Percentiles rank a stretch among this genome's conserved stretches.
Evolutionary conservation across 1,284 basidiomycete genomes (phyloP).

Genomic region (Naganishia liquefaciens): DNA sequence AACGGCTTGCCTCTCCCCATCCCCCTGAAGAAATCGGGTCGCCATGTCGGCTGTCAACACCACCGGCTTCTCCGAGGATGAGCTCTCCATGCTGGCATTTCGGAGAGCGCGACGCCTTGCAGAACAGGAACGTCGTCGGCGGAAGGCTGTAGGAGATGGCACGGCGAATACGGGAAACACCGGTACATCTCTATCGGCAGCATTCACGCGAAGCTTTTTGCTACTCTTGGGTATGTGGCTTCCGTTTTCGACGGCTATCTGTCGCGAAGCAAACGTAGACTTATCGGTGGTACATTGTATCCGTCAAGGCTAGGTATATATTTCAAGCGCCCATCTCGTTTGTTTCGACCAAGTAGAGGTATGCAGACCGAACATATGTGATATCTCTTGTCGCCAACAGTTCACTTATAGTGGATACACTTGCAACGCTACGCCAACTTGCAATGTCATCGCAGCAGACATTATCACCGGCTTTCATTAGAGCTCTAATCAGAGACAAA

Average conservation of each 20-base stretch:
- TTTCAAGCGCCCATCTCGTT: conserved; percentile 51
- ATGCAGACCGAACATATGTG: conserved; percentile 3
- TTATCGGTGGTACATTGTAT: not conserved
- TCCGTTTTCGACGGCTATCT: no score
- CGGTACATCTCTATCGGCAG: conserved; percentile 44
- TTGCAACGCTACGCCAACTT: conserved; percentile 49
- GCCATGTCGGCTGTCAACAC: conserved; percentile 16
- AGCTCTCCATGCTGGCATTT: conserved; percentile 24
- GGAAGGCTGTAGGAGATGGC: not conserved
- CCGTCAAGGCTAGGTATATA: conserved; percentile 38
- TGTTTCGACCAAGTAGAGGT: conserved; percentile 52
- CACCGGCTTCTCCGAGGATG: conserved; percentile 27
- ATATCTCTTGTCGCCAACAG: conserved; percentile 7
- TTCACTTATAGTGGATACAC: conserved; percentile 48
- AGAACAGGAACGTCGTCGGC: conserved; percentile 5
- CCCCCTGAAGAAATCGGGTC: not conserved
- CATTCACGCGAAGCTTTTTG: conserved; percentile 48
- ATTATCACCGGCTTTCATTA: conserved; percentile 48
- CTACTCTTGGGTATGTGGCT: conserved; percentile 46
- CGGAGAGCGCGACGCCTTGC: conserved; percentile 20
- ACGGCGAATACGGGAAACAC: conserved; percentile 11
- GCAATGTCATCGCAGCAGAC: conserved; percentile 50
- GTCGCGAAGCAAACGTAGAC: no score
- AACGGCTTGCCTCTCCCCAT: not conserved
- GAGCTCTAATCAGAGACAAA: conserved; percentile 44